Evolutionary conservation across 106 monocot genomes (phyloP).

Genomic region (Amphibolis antarctica): DNA sequence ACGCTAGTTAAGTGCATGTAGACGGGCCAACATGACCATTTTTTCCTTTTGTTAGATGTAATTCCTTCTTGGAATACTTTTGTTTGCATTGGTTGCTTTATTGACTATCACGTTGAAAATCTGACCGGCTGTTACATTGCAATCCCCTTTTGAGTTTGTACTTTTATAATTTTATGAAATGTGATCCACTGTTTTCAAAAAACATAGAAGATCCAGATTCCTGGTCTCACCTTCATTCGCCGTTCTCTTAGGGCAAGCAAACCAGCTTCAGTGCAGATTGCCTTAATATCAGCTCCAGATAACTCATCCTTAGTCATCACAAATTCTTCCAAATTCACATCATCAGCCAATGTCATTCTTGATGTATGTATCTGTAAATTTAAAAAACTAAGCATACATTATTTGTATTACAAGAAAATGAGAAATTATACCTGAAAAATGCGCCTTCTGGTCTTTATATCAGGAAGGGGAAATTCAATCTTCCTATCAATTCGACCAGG

Average conservation of each 20-base stretch:
- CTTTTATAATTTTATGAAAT: too few species aligned
- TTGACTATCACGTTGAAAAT: too few species aligned
- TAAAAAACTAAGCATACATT: not conserved
- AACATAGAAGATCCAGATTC: too few species aligned
- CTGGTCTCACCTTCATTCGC: conserved; percentile 67
- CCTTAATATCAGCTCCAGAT: conserved; percentile 96
- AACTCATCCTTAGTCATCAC: conserved; percentile 99
- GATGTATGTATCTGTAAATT: conserved; percentile 80
- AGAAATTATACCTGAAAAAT: conserved; percentile 67
- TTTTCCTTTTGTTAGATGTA: too few species aligned
- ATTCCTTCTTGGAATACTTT: too few species aligned
- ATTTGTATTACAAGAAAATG: not conserved
- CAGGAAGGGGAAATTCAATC: conserved; percentile 94
- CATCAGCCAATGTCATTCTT: conserved; percentile 87
- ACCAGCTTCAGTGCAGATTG: conserved; percentile 96
- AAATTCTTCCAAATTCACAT: conserved; percentile 97
- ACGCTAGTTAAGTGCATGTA: too few species aligned
- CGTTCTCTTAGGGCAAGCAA: conserved; percentile 86
- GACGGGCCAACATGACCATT: too few species aligned
- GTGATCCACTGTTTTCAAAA: too few species aligned
- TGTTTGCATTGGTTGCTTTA: too few species aligned
- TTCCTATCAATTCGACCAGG: conserved; percentile 91
- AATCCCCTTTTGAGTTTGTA: too few species aligned
- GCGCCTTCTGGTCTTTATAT: conserved; percentile 85
- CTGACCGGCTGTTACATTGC: too few species aligned